Base-by-base conservation (phyloP, 768 basidiomycete species). In the Termitomyces sp. region DNA sequence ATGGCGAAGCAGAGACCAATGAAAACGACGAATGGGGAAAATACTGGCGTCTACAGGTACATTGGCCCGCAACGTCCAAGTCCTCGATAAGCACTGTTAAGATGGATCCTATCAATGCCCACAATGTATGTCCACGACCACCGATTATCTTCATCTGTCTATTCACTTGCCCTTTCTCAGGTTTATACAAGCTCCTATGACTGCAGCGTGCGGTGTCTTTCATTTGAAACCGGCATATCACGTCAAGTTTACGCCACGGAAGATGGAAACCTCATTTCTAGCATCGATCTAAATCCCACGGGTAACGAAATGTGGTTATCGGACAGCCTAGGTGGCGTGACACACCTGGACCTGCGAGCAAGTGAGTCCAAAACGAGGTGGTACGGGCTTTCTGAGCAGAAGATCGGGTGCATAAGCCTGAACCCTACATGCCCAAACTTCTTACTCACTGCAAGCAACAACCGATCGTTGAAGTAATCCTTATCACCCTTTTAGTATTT, bases 301-400 rank as follows among this genome's bases (percentile, higher is more conserved):
- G 92, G 92, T 0, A 77, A 88, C 54, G 91, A 93, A 69, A 83
- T 94, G 81, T 94, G 92, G 92, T 81, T 94, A 57, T 90, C 91
- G 1, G 92, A 94, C 70, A 80, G 76, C 3, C 65, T 73, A 7
- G 92, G 92, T 16, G 88, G 91, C 24, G 77, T 85, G 5, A 90
- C 89, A 7, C 92, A 91, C 63, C 73, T 91, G 22, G 92, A 94
- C 70, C 74, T 93, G 40, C 87, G 92, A 16, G 81, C 90, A 68
- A 76, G 79, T 51, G 81, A 78, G 63, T 78, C 79, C 1, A 82
- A 82, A 39, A 79, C 81, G 6, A 78, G 81, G 48, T 78, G 88
- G 73, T 92, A 89, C 65, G 82, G 77, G 40, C 71, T 93, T 12
- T 88, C 89, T 4, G 81, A 87, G 15, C 77, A 82, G 59, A 94